Conservation (phyloP, 2,329 filamentous ascomycete species). For the Colletotrichum tamarilloi region DNA sequence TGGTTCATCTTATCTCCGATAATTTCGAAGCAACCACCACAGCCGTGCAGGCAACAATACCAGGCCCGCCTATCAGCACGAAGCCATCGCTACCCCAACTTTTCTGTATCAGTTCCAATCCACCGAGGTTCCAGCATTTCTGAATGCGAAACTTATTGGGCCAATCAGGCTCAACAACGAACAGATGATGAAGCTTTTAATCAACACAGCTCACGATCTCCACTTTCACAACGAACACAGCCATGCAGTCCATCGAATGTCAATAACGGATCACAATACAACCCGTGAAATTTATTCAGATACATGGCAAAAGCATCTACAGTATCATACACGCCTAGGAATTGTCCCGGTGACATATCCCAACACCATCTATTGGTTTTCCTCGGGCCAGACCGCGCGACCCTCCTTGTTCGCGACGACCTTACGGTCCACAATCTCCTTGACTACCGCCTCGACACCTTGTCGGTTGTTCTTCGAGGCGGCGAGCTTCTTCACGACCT, state of each 20-base stretch:
- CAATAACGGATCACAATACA: neutral
- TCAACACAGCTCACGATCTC: neutral
- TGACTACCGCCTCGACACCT: conserved; percentile 75
- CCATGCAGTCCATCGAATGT: neutral
- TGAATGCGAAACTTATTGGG: neutral
- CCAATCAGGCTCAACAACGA: conserved; percentile 15
- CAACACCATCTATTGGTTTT: neutral
- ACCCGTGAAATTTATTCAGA: conserved; percentile 27
- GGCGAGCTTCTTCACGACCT: conserved; percentile 74
- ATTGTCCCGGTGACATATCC: conserved; percentile 9
- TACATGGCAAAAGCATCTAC: conserved; percentile 31
- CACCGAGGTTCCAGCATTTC: neutral
- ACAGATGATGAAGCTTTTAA: neutral
- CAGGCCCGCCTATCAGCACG: conserved; percentile 1
- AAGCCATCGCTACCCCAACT: conserved; percentile 32
- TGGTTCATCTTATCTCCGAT: neutral
- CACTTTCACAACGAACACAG: neutral
- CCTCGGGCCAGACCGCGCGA: conserved; percentile 51
- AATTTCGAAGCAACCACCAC: neutral
- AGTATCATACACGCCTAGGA: conserved; percentile 32
- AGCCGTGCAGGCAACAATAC: conserved; percentile 2
- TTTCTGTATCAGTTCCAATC: neutral
- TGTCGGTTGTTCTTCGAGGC: conserved; percentile 71
- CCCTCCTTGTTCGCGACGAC: conserved; percentile 60
- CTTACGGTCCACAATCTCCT: conserved; percentile 75